phyloP scores from a whole-genome alignment of 306 rosid genomes.

The Hylodesmum podocarpum region DNA sequence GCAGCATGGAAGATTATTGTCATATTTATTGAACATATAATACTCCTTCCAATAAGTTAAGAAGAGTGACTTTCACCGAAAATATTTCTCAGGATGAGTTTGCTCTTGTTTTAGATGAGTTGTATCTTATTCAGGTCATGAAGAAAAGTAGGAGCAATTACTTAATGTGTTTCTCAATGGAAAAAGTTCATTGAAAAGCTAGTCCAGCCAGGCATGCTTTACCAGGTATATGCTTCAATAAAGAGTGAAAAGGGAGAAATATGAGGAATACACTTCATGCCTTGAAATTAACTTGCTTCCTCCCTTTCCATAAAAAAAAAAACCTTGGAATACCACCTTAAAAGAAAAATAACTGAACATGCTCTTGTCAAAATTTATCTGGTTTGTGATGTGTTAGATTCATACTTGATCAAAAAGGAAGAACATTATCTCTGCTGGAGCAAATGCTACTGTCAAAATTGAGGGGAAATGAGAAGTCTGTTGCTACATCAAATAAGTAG shows the following conservation, averaged over 20 bases:
- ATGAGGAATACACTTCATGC: background rate
- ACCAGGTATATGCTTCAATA: background rate
- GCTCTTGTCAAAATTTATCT: too few relatives aligned
- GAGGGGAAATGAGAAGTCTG: constrained; percentile 52
- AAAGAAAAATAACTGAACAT: too few relatives aligned
- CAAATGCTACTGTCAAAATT: constrained; percentile 48
- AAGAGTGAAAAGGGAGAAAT: background rate
- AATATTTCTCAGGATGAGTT: background rate
- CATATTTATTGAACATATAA: constrained; percentile 5
- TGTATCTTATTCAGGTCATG: background rate
- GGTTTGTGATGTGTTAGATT: too few relatives aligned
- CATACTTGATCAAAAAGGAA: constrained; percentile 65
- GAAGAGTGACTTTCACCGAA: background rate
- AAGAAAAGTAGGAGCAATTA: background rate
- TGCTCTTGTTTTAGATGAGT: background rate
- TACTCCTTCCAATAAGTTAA: constrained; percentile 17
- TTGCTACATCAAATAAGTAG: constrained; percentile 64
- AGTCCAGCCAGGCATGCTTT: background rate
- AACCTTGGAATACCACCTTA: too few relatives aligned
- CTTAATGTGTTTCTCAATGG: background rate
- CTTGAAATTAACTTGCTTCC: background rate
- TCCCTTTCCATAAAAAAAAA: background rate
- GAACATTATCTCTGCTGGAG: constrained; percentile 29
- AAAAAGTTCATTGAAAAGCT: background rate
- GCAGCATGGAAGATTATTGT: constrained; percentile 6